Conservation (phyloP, 768 basidiomycete genomes). For the Pleurotus platypus region DNA sequence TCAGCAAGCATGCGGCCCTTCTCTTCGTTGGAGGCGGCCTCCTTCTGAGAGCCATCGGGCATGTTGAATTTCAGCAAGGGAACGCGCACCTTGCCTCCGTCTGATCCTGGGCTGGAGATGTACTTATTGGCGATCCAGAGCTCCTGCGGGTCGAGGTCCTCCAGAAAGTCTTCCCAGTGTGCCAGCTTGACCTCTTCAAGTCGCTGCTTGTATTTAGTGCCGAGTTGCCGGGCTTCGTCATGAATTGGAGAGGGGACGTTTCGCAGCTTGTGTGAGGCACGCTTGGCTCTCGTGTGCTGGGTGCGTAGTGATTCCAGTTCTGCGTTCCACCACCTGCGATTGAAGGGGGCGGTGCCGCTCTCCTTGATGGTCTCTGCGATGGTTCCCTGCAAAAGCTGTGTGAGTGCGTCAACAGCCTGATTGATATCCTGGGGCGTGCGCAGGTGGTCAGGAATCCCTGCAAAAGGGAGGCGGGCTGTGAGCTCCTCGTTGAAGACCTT, state of each 20-base stretch:
- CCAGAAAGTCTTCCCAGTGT: neutral
- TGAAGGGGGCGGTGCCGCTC: neutral
- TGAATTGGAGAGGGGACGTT: neutral
- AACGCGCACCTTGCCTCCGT: neutral
- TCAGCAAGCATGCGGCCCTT: too few relatives aligned
- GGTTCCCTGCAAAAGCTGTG: neutral
- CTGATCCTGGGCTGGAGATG: neutral
- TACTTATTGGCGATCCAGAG: neutral
- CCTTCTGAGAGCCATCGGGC: too few relatives aligned
- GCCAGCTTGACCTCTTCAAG: neutral
- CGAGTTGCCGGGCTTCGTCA: neutral
- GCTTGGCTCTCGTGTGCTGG: neutral
- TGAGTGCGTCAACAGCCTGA: neutral
- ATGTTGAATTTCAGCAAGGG: too few relatives aligned
- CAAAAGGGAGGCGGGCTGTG: neutral
- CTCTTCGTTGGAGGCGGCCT: too few relatives aligned
- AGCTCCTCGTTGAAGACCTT: conserved; percentile 16
- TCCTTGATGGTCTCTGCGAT: neutral
- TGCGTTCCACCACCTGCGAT: neutral
- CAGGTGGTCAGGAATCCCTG: neutral
- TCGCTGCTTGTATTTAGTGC: neutral
- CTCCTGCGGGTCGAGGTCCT: neutral
- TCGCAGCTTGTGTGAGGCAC: neutral
- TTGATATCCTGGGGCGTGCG: neutral
- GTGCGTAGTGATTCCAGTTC: neutral